Conservation (phyloP, 2,329 filamentous ascomycete genomes). For the Apiospora malaysiana region DNA sequence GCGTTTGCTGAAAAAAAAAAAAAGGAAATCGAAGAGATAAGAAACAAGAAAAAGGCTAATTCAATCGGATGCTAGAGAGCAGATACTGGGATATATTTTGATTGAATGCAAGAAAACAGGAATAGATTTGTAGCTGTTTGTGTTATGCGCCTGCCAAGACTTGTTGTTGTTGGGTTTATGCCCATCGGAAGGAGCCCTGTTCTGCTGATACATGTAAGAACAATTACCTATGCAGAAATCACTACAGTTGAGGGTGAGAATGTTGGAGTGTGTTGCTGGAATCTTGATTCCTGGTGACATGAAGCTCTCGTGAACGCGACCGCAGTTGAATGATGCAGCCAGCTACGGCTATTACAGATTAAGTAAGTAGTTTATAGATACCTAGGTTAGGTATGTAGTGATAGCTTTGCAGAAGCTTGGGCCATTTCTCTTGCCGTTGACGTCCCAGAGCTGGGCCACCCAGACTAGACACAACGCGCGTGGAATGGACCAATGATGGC, state of each 20-base stretch:
- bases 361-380: too few species aligned
- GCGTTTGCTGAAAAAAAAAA: too few species aligned
- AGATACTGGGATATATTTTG: too few species aligned
- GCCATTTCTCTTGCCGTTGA: neutral
- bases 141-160: neutral
- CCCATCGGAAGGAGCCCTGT: neutral
- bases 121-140: neutral
- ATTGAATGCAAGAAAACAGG: too few species aligned
- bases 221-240: neutral
- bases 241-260: neutral
- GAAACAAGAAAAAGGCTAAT: too few species aligned
- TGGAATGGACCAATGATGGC: conserved; percentile 16
- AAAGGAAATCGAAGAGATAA: too few species aligned
- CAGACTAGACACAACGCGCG: conserved; percentile 1
- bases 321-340: neutral
- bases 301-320: neutral
- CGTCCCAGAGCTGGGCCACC: neutral
- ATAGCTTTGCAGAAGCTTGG: too few species aligned
- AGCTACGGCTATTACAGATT: too few species aligned
- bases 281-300: neutral
- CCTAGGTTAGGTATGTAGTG: too few species aligned
- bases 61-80: too few species aligned
- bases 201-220: neutral
- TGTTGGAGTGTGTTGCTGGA: neutral
- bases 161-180: neutral